A percentile compares a stretch with the other conserved stretches of the same genome.
phyloP scores from a whole-genome alignment of 257 asterid species.

The Lavandula angustifolia region DNA sequence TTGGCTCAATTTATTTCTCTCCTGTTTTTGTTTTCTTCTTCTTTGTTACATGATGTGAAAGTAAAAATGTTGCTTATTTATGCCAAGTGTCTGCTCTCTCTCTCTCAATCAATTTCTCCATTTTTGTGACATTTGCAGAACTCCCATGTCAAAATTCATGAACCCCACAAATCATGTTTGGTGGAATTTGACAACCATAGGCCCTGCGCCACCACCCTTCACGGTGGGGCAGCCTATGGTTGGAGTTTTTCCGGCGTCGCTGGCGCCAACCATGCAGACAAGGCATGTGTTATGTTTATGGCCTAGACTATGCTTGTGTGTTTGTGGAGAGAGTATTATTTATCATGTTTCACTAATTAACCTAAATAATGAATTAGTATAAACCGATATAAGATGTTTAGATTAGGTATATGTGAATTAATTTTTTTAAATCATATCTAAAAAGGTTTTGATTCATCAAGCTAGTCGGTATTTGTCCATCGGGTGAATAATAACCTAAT shows the following conservation, averaged over 20 bases:
- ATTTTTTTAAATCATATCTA: too few relatives aligned
- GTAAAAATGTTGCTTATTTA: conserved; percentile 30
- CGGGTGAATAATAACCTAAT: too few relatives aligned
- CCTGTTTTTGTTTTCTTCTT: conserved; percentile 30
- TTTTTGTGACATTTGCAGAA: neutral
- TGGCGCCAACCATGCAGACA: conserved; percentile 3
- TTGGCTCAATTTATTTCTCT: conserved; percentile 32
- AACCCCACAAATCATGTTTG: neutral
- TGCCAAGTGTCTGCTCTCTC: conserved; percentile 24
- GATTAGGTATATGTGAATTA: too few relatives aligned
- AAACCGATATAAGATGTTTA: too few relatives aligned
- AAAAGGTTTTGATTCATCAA: too few relatives aligned
- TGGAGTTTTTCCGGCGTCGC: conserved; percentile 11
- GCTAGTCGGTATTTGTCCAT: too few relatives aligned
- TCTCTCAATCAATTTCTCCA: neutral
- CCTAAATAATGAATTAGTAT: too few relatives aligned
- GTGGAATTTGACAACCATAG: neutral
- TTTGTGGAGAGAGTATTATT: neutral
- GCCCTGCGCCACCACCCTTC: neutral
- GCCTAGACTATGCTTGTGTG: neutral
- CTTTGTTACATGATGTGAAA: conserved; percentile 30
- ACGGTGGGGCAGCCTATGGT: conserved; percentile 2
- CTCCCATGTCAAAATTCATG: too few relatives aligned
- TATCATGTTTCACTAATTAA: too few relatives aligned
- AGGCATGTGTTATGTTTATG: conserved; percentile 21